Conservation (phyloP, 345 rosid species). For the Corchorus olitorius region DNA sequence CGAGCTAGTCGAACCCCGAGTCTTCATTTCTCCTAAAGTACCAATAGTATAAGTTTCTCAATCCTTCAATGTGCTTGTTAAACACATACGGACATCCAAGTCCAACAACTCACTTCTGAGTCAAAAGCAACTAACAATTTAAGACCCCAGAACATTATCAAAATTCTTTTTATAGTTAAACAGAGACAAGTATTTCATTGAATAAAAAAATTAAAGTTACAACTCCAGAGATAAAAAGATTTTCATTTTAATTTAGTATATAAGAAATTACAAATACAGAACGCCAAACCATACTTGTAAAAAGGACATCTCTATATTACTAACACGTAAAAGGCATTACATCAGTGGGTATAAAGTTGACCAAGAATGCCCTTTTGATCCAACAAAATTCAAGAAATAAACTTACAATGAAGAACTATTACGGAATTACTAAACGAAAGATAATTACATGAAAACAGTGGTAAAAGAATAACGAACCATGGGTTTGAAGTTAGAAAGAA, state of each 20-base stretch:
- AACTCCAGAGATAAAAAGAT: background rate
- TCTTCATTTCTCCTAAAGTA: background rate
- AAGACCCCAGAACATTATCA: background rate
- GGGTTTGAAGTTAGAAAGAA: background rate
- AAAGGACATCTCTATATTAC: no score
- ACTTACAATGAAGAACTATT: background rate
- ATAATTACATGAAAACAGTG: background rate
- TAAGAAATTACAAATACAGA: no score
- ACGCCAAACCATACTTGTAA: no score
- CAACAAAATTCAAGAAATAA: slow-evolving; percentile 9
- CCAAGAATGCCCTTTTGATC: background rate
- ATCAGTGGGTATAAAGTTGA: background rate
- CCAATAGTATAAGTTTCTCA: background rate
- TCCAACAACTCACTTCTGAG: background rate
- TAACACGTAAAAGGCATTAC: background rate
- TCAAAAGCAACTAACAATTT: background rate
- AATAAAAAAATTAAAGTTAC: background rate
- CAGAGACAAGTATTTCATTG: background rate
- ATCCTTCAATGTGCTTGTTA: background rate
- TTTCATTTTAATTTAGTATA: no score
- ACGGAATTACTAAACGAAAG: no score
- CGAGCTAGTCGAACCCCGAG: background rate
- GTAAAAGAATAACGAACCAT: background rate
- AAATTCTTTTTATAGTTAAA: background rate
- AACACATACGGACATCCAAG: slow-evolving; percentile 10